Evolutionary conservation across 495 filamentous ascomycete species (phyloP), one percentile per base, ranked within the genome.

Genomic region (Jackrogersella multiformis): DNA sequence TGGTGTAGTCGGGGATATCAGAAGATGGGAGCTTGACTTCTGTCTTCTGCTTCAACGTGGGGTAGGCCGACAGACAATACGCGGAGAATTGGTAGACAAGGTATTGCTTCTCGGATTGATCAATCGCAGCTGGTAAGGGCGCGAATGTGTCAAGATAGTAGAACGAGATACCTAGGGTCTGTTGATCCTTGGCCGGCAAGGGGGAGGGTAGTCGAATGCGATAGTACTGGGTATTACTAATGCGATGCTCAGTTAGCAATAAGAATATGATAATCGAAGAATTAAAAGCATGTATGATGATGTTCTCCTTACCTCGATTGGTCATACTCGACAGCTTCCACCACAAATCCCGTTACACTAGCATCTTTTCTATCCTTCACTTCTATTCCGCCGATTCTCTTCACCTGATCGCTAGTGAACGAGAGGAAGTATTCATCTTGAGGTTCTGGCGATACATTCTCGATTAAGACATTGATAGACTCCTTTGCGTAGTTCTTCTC

Each of bases 401-500:
- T 84, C 71, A 95, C 84, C 69, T 91, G 83, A 48, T 90, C 86
- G 45, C 85, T 83, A 46, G 88, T 88, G 79, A 98, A 94, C 2
- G 93, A 89, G 32, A 97, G 72, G 77, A 89, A 97, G 85, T 97
- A 98, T 76, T 94, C 89, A 78, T 84, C 84, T 74, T 98, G 95
- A 8, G 92, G 85, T 51, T 88, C 78, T 21, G 77, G 78, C 35
- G 84, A 87, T 68, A 90, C 80, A 78, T 99, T 99, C 84, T 99
- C 92, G 51, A 98, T 89, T 24, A 96, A 83, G 7, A 97, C 91
- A 80, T 98, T 97, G 84, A 97, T 87, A 10, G 86, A 90, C 75
- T 98, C 93, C 69, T 92, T 90, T 18, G 87, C 87, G 72, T 94
- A 98, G 61, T 87, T 89, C 80, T 97, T 97, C 73, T 97, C 94